These are phyloP conservation scores for Dendrobium nobile DNA, from an alignment of 106 monocot genomes.

Conservation along the genomic window DNA sequence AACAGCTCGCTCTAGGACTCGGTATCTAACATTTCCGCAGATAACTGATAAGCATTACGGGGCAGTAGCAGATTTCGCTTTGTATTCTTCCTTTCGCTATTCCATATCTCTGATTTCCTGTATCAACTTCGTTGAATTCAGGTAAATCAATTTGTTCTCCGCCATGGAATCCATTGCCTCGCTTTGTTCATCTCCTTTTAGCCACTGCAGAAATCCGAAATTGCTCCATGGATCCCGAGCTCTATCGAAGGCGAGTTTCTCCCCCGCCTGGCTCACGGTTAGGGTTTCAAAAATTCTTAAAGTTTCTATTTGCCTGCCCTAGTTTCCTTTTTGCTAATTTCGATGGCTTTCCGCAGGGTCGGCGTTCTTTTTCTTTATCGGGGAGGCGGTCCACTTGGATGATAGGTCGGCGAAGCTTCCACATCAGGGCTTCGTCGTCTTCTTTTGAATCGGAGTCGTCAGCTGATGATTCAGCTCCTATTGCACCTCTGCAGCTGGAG, in stretches of 20 bases:
- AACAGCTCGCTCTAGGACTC: no score
- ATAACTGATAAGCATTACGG: no score
- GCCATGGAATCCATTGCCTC: constrained; percentile 30
- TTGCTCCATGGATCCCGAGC: constrained; percentile 11
- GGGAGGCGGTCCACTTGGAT: constrained; percentile 11
- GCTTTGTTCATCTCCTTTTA: constrained; percentile 15
- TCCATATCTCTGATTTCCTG: background rate
- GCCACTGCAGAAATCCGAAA: constrained; percentile 3
- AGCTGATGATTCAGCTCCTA: constrained; percentile 22
- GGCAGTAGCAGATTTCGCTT: background rate
- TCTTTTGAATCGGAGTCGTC: constrained; percentile 12
- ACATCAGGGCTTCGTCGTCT: constrained; percentile 27
- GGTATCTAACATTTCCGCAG: no score
- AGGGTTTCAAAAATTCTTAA: background rate
- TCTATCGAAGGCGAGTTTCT: background rate
- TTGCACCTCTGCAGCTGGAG: constrained; percentile 80
- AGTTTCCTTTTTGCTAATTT: background rate
- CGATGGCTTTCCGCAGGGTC: constrained; percentile 14
- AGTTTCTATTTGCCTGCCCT: background rate
- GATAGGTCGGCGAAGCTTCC: constrained; percentile 11
- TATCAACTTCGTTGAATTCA: background rate
- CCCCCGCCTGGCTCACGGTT: constrained; percentile 11
- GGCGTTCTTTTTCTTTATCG: constrained; percentile 14
- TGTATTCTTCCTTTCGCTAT: background rate
- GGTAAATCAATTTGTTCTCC: background rate